phyloP scores from a whole-genome alignment of 306 rosid genomes.

The Vigna radiata region DNA sequence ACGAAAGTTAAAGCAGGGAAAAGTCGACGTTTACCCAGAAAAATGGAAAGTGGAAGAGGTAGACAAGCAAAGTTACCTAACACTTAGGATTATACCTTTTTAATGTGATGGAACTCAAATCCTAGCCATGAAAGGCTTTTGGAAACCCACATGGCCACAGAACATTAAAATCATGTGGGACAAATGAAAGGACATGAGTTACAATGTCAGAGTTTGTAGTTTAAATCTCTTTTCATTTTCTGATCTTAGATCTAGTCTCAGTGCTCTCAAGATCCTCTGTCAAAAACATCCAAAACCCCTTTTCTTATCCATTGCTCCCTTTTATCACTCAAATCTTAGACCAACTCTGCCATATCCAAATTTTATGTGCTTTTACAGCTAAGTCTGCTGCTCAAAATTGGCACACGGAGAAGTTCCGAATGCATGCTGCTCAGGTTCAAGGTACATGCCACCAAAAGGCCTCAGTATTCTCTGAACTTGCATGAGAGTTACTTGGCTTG shows the following conservation, averaged over 20 bases:
- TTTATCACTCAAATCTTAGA: constrained; percentile 62
- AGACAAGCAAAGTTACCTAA: constrained; percentile 53
- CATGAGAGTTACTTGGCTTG: constrained; percentile 55
- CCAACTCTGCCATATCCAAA: constrained; percentile 72
- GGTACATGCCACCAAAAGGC: constrained; percentile 71
- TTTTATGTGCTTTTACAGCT: constrained; percentile 81
- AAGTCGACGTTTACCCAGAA: constrained; percentile 36
- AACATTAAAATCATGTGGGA: constrained; percentile 52
- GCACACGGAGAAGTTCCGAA: constrained; percentile 53
- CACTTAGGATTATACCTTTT: constrained; percentile 48
- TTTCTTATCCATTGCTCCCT: constrained; percentile 68
- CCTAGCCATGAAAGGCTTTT: constrained; percentile 57
- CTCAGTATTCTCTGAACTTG: constrained; percentile 80
- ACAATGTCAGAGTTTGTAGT: constrained; percentile 76
- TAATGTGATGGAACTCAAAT: constrained; percentile 57
- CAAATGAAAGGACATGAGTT: constrained; percentile 52
- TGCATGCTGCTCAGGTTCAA: constrained; percentile 67
- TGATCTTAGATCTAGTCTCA: constrained; percentile 77
- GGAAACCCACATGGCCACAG: constrained; percentile 51
- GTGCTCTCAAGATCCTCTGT: constrained; percentile 64
- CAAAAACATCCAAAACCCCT: constrained; percentile 63
- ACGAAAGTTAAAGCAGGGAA: constrained; percentile 48
- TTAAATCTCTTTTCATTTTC: constrained; percentile 59
- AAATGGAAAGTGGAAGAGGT: constrained; percentile 40
- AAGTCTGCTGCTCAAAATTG: constrained; percentile 67